Evolutionary conservation across 768 basidiomycete species (phyloP).

Genomic region (Boletus rubescentipes): DNA sequence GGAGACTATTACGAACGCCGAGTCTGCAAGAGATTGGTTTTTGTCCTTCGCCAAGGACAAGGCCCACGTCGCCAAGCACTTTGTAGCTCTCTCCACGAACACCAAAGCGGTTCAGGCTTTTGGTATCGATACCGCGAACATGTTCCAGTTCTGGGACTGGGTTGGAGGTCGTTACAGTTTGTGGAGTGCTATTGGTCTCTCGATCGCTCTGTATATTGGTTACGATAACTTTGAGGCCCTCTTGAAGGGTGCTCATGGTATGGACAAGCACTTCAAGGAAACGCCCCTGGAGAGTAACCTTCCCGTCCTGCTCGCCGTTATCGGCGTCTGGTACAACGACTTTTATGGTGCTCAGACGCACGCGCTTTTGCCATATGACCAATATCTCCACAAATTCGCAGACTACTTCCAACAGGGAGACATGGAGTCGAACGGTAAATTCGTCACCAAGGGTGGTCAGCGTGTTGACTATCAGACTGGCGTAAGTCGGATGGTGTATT

Average conservation of each 20-base stretch:
- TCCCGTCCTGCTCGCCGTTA: constrained; percentile 83
- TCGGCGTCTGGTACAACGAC: constrained; percentile 99
- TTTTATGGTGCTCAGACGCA: constrained; percentile 97
- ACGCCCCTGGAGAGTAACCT: constrained; percentile 87
- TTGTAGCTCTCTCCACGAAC: constrained; percentile 97
- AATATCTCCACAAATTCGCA: constrained; percentile 98
- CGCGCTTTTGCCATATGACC: constrained; percentile 94
- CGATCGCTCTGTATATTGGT: constrained; percentile 90
- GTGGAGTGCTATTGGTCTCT: constrained; percentile 97
- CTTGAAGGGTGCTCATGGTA: constrained; percentile 89
- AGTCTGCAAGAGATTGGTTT: constrained; percentile 95
- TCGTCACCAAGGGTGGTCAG: constrained; percentile 88
- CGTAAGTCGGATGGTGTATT: constrained; percentile 45
- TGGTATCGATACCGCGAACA: constrained; percentile 87
- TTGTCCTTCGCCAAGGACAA: constrained; percentile 78
- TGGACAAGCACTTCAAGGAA: constrained; percentile 96
- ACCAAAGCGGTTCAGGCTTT: constrained; percentile 90
- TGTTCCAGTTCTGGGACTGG: constrained; percentile 99
- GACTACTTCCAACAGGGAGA: constrained; percentile 99
- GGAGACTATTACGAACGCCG: constrained; percentile 99
- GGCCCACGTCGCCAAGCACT: constrained; percentile 96
- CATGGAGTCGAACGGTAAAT: constrained; percentile 99
- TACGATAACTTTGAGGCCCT: constrained; percentile 92
- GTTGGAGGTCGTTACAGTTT: constrained; percentile 98
- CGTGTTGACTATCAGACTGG: constrained; percentile 97